These are phyloP conservation scores for Cryptococcus sp. DNA, from an alignment of 1,284 basidiomycete species.

Conservation along the genomic window DNA sequence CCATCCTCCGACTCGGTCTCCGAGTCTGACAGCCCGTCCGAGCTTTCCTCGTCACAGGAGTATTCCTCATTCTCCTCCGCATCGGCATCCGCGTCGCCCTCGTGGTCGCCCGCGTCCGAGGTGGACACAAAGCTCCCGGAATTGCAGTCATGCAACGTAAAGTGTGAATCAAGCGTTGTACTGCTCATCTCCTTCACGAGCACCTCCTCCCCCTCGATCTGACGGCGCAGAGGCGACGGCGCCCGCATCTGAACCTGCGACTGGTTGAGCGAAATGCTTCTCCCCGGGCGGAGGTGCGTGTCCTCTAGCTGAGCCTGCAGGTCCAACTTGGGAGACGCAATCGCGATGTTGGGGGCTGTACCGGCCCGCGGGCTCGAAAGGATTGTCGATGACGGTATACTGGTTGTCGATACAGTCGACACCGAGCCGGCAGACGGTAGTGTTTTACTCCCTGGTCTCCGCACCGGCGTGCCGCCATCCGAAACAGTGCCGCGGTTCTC, in stretches of 20 bases:
- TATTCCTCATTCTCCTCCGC: constrained; percentile 13
- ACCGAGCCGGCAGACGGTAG: not conserved
- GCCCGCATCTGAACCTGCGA: constrained; percentile 18
- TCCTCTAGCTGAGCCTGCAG: not conserved
- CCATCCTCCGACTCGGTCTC: constrained; percentile 41
- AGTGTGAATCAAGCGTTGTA: constrained; percentile 6
- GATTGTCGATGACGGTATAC: not conserved
- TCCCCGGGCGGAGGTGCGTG: not conserved
- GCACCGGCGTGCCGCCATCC: not conserved
- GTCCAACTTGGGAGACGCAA: constrained; percentile 7
- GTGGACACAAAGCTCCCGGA: not conserved
- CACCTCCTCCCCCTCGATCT: constrained; percentile 16
- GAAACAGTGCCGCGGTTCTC: not conserved
- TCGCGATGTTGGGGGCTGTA: not conserved
- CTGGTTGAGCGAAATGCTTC: not conserved
- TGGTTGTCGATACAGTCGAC: not conserved
- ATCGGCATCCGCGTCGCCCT: not conserved
- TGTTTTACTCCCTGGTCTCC: not conserved
- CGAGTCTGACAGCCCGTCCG: constrained; percentile 40
- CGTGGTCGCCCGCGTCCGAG: not conserved
- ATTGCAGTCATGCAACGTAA: constrained; percentile 1
- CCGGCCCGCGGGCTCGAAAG: not conserved
- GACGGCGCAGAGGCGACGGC: constrained; percentile 36
- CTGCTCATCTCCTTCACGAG: constrained; percentile 6
- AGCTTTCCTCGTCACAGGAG: not conserved